These are phyloP conservation scores for Ascoidea tarda DNA, from an alignment of 805 yeast species.

Conservation along the genomic window DNA sequence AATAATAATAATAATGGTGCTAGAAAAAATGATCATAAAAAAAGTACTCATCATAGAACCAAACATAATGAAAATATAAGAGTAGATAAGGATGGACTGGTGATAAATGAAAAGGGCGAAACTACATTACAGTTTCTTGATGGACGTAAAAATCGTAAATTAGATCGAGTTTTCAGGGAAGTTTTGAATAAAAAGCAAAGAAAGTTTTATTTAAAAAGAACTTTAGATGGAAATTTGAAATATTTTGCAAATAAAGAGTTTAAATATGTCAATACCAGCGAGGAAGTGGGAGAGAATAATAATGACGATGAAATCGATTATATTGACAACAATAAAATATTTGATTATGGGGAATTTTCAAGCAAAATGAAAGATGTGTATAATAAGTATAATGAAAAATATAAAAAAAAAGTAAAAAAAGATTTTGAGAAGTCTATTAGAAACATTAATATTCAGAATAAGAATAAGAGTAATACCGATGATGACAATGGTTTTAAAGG, in stretches of 20 bases:
- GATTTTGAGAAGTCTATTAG: neutral
- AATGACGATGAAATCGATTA: neutral
- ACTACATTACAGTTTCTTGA: neutral
- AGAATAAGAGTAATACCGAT: neutral
- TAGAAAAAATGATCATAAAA: neutral
- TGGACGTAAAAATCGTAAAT: neutral
- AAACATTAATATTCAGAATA: neutral
- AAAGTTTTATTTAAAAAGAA: neutral
- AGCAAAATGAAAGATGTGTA: too few relatives aligned
- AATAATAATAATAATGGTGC: constrained; percentile 1
- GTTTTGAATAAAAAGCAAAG: neutral
- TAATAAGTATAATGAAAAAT: too few relatives aligned
- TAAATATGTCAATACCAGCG: neutral
- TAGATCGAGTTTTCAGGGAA: neutral
- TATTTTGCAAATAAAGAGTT: neutral
- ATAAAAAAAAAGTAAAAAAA: neutral
- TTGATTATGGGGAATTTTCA: neutral
- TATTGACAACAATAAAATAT: neutral
- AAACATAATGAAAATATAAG: neutral
- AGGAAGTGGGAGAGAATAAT: neutral
- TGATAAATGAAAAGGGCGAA: neutral
- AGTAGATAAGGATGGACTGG: neutral
- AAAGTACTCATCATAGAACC: neutral
- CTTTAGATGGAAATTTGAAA: neutral
- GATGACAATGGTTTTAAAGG: neutral